Conservation (phyloP, 2,329 filamentous ascomycete genomes). For the Talaromyces sp. region DNA sequence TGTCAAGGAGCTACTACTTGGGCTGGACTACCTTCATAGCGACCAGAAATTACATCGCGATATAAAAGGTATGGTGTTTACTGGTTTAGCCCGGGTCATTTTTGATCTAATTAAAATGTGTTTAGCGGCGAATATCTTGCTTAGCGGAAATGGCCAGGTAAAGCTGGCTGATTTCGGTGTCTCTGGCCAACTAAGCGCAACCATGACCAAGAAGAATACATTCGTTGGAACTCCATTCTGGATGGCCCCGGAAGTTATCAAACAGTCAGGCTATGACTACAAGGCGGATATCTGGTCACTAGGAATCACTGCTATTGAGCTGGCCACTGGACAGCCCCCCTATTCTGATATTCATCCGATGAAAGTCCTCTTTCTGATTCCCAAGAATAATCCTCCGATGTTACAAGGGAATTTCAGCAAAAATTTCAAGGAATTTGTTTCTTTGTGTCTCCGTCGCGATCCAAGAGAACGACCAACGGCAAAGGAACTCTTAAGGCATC, state of each 20-base stretch:
- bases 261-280: constrained; percentile 95
- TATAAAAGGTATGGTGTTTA: constrained; percentile 69
- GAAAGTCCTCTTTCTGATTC: constrained; percentile 95
- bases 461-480: constrained; percentile 84
- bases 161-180: constrained; percentile 97
- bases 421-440: constrained; percentile 77
- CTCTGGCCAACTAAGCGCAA: constrained; percentile 90
- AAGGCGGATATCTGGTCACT: constrained; percentile 98
- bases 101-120: background rate
- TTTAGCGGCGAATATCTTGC: constrained; percentile 82
- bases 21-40: constrained; percentile 85
- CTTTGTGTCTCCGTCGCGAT: constrained; percentile 79
- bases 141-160: constrained; percentile 87
- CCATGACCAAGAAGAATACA: constrained; percentile 99
- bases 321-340: constrained; percentile 87
- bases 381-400: constrained; percentile 82
- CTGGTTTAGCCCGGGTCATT: background rate
- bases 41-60: constrained; percentile 96
- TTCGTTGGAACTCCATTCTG: constrained; percentile 98
- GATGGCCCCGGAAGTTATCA: constrained; percentile 99
- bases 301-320: constrained; percentile 86
- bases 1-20: constrained; percentile 78
- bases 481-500: constrained; percentile 79
- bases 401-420: constrained; percentile 78
- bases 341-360: constrained; percentile 97